A percentile compares a stretch with the other conserved stretches of the same genome.
phyloP scores from a whole-genome alignment of 768 basidiomycete genomes.

The Galerina marginata region DNA sequence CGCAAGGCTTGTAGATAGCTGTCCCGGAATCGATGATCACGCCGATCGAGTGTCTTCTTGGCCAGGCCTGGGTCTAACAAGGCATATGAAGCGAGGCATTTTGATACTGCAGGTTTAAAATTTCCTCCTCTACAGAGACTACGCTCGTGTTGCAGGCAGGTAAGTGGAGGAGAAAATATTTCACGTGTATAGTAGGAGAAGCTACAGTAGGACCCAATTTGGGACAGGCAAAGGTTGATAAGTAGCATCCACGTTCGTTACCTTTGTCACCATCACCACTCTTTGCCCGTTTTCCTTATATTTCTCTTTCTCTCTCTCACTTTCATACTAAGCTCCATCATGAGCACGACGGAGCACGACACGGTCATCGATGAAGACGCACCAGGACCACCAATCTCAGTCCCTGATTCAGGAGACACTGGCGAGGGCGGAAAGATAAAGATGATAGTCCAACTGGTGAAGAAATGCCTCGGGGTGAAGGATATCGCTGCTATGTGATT shows the following conservation, averaged over 20 bases:
- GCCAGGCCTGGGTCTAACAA: too few relatives aligned
- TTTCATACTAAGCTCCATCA: background rate
- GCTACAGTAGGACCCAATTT: constrained; percentile 5
- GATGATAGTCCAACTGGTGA: constrained; percentile 91
- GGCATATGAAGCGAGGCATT: too few relatives aligned
- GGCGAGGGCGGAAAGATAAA: constrained; percentile 92
- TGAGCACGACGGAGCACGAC: constrained; percentile 19
- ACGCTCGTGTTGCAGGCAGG: background rate
- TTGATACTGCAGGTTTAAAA: too few relatives aligned
- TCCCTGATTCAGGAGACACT: constrained; percentile 70
- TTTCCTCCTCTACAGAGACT: background rate
- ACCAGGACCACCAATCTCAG: constrained; percentile 62
- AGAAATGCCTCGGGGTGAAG: constrained; percentile 91
- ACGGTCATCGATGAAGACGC: constrained; percentile 49
- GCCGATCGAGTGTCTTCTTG: too few relatives aligned
- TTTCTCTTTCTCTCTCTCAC: constrained; percentile 3
- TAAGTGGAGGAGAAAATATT: background rate
- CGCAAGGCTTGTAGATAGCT: too few relatives aligned
- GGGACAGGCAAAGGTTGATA: constrained; percentile 8
- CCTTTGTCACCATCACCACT: constrained; percentile 15
- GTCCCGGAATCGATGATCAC: too few relatives aligned
- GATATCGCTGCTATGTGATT: constrained; percentile 90
- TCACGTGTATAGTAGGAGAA: constrained; percentile 16
- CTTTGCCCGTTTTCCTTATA: constrained; percentile 5
- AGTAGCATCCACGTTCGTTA: constrained; percentile 18